Base-by-base conservation (phyloP, 306 rosid species). In the Gastrolobium bilobum region DNA sequence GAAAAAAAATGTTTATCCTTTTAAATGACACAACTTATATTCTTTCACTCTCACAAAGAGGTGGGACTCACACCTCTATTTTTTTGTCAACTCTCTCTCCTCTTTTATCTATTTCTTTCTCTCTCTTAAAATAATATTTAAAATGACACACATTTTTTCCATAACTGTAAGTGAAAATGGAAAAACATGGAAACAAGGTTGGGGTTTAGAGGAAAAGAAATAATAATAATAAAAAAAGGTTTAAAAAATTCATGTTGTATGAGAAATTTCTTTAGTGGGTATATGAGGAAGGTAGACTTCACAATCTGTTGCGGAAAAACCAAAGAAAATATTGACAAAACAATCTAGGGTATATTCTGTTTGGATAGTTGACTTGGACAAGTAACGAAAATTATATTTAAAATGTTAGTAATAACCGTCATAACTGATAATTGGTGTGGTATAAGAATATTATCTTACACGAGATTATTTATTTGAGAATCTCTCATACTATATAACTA, bases 231-330 rank as follows among this genome's bases (percentile, higher is more conserved):
- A 10, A 30, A 40, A 29, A 2, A 5, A 42, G 33, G 60, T 10
- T 62, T 10, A 50, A 37, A 26, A 38, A 48, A 61, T 54, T 75
- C 50, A 10, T 61, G 71, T 37, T 43, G 43, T 14, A 7, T 42
- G 31, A 38, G 1, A 46, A 66, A 54, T 3, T 46, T 67, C 48
- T 57, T 20, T 48, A 42, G 80, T 48, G 34, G 78, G 40, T 43
- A 30, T 6, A 31, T 30, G 56, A 46, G 15, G 58, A 43, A 42
- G 66, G 54, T 73, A 73, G 53, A 56, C n/a, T 33, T 34, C 78
- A 43, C 68, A 44, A 74, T 74, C 47, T 59, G 47, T 33, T 59
- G 70, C 79, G 79, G 70, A 46, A 33, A 74, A 59, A 63, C 73
- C 73, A 38, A 76, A 38, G 63, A 50, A 68, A 51, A 33, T 13